Conservation (phyloP, 768 basidiomycete species). For the Dentipellis sp. region DNA sequence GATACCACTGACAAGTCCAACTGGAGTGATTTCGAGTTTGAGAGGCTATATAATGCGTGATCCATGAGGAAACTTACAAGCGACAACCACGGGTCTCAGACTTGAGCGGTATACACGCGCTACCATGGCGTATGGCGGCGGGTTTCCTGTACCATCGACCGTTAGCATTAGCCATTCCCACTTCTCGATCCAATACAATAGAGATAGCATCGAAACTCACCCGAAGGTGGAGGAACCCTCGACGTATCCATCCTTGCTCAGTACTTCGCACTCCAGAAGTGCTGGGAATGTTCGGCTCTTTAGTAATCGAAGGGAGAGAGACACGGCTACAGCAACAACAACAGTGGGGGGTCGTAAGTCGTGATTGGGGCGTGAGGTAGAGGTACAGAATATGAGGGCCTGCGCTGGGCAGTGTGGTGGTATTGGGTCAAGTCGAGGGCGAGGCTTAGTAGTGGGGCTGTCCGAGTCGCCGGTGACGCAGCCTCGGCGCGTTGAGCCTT, state of each 20-base stretch:
- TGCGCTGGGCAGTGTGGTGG: too few relatives aligned
- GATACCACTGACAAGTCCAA: constrained; percentile 36
- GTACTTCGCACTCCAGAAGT: too few relatives aligned
- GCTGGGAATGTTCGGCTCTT: too few relatives aligned
- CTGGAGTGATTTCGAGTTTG: constrained; percentile 16
- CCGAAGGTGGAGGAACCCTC: background rate
- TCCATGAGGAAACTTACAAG: constrained; percentile 17
- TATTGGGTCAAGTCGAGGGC: too few relatives aligned
- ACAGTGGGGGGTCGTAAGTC: too few relatives aligned
- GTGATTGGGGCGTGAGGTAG: too few relatives aligned
- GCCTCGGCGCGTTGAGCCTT: too few relatives aligned
- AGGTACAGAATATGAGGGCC: too few relatives aligned
- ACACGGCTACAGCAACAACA: too few relatives aligned
- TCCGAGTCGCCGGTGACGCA: too few relatives aligned
- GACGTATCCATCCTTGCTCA: background rate
- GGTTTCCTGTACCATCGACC: constrained; percentile 12
- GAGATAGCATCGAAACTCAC: background rate
- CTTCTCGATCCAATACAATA: background rate
- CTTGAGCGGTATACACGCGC: constrained; percentile 45
- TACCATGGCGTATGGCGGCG: constrained; percentile 53
- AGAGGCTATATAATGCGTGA: background rate
- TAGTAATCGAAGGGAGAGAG: too few relatives aligned
- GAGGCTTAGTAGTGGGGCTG: too few relatives aligned
- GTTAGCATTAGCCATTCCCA: background rate
- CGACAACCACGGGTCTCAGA: constrained; percentile 51